phyloP scores from a whole-genome alignment of 495 filamentous ascomycete species.

The Elasticomyces elasticus region DNA sequence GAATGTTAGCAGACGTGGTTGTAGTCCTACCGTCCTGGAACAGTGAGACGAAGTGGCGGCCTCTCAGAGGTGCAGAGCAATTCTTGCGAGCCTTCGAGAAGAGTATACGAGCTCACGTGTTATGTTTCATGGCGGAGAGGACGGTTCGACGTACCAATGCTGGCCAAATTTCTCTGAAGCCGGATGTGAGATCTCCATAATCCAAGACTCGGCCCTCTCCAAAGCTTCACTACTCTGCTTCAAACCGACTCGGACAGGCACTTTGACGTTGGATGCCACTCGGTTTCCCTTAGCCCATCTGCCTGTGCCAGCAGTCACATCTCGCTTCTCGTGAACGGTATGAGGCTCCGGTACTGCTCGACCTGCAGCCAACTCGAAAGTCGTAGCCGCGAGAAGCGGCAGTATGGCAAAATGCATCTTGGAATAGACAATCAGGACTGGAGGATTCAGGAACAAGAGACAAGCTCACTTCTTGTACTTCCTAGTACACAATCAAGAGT shows the following conservation, averaged over 20 bases:
- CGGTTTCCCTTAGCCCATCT: conserved; percentile 16
- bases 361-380: neutral
- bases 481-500: no score
- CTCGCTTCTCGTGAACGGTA: conserved; percentile 16
- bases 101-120: no score
- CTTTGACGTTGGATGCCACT: conserved; percentile 3
- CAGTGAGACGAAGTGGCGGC: no score
- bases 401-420: conserved; percentile 1
- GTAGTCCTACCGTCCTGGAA: no score
- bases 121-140: neutral
- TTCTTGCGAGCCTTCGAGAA: no score
- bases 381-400: conserved; percentile 1
- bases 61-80: no score
- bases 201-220: conserved; percentile 7
- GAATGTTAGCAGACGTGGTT: neutral
- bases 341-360: conserved; percentile 1
- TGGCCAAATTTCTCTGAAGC: conserved; percentile 13
- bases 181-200: conserved; percentile 20
- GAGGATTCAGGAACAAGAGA: neutral
- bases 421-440: neutral
- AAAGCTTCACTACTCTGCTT: conserved; percentile 14
- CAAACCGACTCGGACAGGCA: conserved; percentile 18
- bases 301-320: neutral
- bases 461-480: neutral
- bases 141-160: conserved; percentile 10